Evolutionary conservation across 1,139 yeast genomes (phyloP).

Genomic region (Saccharomyces hybrid): DNA sequence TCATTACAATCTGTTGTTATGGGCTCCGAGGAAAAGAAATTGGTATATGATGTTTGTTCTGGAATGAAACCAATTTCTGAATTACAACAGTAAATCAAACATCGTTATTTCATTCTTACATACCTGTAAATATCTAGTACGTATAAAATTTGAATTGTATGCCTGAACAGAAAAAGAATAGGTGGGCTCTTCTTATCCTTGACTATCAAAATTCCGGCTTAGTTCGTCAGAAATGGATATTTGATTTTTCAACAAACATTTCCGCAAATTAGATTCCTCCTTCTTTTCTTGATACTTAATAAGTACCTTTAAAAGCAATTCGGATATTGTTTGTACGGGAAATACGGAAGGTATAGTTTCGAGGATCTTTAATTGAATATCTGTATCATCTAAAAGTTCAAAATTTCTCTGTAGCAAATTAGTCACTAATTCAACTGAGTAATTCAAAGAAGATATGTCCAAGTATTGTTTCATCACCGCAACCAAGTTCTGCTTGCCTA

Average conservation of each 20-base stretch:
- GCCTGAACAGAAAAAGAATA: background rate
- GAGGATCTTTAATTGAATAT: conserved; percentile 10
- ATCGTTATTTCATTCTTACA: background rate
- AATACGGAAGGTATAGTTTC: conserved; percentile 16
- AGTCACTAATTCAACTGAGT: conserved; percentile 10
- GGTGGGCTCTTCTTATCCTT: background rate
- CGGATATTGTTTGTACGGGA: conserved; percentile 13
- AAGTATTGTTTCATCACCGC: conserved; percentile 17
- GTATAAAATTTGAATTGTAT: background rate
- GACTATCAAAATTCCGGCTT: background rate
- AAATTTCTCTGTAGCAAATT: conserved; percentile 19
- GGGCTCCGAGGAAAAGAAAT: conserved; percentile 12
- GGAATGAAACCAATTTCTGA: conserved; percentile 26
- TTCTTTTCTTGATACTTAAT: conserved; percentile 8
- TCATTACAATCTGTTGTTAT: conserved; percentile 17
- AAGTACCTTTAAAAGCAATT: conserved; percentile 13
- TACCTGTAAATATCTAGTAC: conserved; percentile 11
- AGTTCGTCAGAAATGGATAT: conserved; percentile 3
- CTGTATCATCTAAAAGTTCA: conserved; percentile 7
- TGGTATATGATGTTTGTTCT: conserved; percentile 26
- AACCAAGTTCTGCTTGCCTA: conserved; percentile 12
- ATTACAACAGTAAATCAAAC: conserved; percentile 9
- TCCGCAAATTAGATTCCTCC: conserved; percentile 15
- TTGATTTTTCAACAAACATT: conserved; percentile 21
- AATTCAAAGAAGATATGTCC: conserved; percentile 6